Percentiles rank a stretch among this genome's conserved stretches.
phyloP scores from a whole-genome alignment of 2,329 filamentous ascomycete genomes.

The Verticillium dahliae region DNA sequence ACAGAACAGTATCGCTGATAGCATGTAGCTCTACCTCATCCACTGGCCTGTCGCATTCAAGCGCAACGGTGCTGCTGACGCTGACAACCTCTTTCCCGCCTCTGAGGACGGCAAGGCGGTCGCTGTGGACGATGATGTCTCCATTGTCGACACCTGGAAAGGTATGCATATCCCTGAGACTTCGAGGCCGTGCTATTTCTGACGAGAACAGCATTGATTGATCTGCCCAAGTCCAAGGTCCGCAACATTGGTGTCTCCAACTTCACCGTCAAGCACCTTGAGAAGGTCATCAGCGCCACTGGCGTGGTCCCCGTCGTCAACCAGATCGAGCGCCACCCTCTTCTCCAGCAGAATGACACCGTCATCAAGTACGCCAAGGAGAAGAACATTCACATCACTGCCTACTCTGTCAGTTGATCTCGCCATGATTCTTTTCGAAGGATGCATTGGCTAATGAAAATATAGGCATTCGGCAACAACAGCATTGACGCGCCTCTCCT shows the following conservation, averaged over 20 bases:
- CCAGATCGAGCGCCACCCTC: slow-evolving; percentile 64
- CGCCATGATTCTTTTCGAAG: background rate
- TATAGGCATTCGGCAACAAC: slow-evolving; percentile 38
- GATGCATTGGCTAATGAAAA: background rate
- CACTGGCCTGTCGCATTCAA: slow-evolving; percentile 52
- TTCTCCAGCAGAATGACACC: slow-evolving; percentile 48
- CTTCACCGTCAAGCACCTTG: slow-evolving; percentile 51
- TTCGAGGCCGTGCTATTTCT: background rate
- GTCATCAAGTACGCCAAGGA: slow-evolving; percentile 53
- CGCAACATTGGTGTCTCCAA: slow-evolving; percentile 68
- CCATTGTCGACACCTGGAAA: slow-evolving; percentile 37
- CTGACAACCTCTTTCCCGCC: slow-evolving; percentile 35
- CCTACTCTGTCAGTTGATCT: slow-evolving; percentile 42
- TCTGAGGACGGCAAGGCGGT: slow-evolving; percentile 24
- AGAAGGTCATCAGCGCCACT: slow-evolving; percentile 49
- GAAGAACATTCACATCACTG: slow-evolving; percentile 61
- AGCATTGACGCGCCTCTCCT: slow-evolving; percentile 39
- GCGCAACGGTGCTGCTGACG: slow-evolving; percentile 23
- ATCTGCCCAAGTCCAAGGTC: slow-evolving; percentile 54
- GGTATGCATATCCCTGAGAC: slow-evolving; percentile 13
- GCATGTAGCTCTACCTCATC: slow-evolving; percentile 47
- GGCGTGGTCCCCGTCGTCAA: slow-evolving; percentile 57
- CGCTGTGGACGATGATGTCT: slow-evolving; percentile 25
- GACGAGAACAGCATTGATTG: slow-evolving; percentile 34
- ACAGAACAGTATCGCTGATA: background rate